phyloP scores from a whole-genome alignment of 495 filamentous ascomycete genomes.

The Aspergillus nanangensis region DNA sequence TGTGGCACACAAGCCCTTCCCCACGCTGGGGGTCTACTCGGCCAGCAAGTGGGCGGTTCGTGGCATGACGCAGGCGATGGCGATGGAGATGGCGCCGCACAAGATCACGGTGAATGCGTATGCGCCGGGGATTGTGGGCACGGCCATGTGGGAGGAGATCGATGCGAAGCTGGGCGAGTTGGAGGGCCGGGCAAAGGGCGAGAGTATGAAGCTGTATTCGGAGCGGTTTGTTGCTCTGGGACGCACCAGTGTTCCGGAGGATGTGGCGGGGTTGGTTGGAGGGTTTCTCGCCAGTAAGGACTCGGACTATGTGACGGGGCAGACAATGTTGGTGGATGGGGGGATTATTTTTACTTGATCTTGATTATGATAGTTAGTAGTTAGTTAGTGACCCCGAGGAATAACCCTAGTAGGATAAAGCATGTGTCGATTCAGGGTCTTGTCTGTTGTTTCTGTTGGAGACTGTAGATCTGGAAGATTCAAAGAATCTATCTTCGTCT shows the following conservation, averaged over 20 bases:
- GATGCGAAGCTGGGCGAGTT: constrained; percentile 46
- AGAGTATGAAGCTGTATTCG: constrained; percentile 43
- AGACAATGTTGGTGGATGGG: constrained; percentile 60
- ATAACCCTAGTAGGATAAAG: too few relatives aligned
- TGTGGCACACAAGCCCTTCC: constrained; percentile 51
- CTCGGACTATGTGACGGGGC: constrained; percentile 57
- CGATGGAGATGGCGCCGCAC: constrained; percentile 52
- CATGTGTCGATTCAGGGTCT: neutral
- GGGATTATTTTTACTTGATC: constrained; percentile 48
- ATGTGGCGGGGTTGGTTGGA: constrained; percentile 53
- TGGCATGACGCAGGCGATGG: constrained; percentile 53
- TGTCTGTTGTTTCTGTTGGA: neutral
- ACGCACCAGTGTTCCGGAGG: constrained; percentile 50
- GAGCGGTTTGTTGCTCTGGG: constrained; percentile 44
- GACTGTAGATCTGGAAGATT: neutral
- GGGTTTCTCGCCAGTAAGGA: constrained; percentile 51
- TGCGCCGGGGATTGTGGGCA: constrained; percentile 59
- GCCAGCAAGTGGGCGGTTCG: constrained; percentile 58
- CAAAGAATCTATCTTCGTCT: neutral
- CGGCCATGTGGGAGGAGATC: constrained; percentile 58
- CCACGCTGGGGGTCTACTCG: constrained; percentile 50
- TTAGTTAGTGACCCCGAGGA: too few relatives aligned
- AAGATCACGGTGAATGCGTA: constrained; percentile 61
- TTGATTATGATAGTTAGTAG: neutral
- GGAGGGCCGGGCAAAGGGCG: constrained; percentile 42